Evolutionary conservation across 805 yeast genomes (phyloP).

Genomic region (Hanseniaspora nectarophila): DNA sequence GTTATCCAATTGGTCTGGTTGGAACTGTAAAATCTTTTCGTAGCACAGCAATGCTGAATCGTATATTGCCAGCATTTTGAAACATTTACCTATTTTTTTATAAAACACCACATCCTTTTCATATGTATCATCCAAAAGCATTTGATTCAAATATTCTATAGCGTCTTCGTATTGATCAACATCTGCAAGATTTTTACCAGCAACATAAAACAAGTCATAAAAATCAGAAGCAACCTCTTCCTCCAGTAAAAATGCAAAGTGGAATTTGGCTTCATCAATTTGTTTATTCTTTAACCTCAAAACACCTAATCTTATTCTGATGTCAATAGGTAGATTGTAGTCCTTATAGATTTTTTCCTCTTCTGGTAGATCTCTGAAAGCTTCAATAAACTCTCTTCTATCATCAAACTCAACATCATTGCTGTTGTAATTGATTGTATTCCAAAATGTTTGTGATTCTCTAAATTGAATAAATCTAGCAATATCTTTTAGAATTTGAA

Average conservation of each 20-base stretch:
- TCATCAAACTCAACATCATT: conserved; percentile 79
- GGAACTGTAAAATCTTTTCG: conserved; percentile 39
- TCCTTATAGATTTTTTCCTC: conserved; percentile 29
- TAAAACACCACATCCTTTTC: conserved; percentile 35
- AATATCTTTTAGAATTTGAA: conserved; percentile 52
- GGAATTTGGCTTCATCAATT: conserved; percentile 58
- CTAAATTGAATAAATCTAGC: conserved; percentile 77
- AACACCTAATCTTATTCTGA: conserved; percentile 67
- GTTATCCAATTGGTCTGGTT: conserved; percentile 57
- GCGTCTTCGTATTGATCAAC: conserved; percentile 69
- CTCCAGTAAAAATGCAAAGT: conserved; percentile 48
- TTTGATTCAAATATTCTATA: conserved; percentile 46
- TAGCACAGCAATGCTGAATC: conserved; percentile 52
- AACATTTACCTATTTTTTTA: conserved; percentile 61
- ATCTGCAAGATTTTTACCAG: conserved; percentile 61
- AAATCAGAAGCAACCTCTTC: conserved; percentile 45
- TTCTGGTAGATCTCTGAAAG: conserved; percentile 32
- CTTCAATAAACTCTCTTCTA: conserved; percentile 42
- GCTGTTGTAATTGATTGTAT: conserved; percentile 27
- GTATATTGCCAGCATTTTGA: conserved; percentile 58
- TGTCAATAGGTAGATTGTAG: conserved; percentile 66
- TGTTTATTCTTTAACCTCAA: conserved; percentile 56
- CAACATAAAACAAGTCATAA: conserved; percentile 61
- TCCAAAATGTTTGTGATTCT: conserved; percentile 37
- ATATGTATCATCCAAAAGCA: conserved; percentile 44